Evolutionary conservation across 1,284 basidiomycete species (phyloP), one percentile per base, ranked within the genome.

Genomic region (Trichosporon coremiiforme): DNA sequence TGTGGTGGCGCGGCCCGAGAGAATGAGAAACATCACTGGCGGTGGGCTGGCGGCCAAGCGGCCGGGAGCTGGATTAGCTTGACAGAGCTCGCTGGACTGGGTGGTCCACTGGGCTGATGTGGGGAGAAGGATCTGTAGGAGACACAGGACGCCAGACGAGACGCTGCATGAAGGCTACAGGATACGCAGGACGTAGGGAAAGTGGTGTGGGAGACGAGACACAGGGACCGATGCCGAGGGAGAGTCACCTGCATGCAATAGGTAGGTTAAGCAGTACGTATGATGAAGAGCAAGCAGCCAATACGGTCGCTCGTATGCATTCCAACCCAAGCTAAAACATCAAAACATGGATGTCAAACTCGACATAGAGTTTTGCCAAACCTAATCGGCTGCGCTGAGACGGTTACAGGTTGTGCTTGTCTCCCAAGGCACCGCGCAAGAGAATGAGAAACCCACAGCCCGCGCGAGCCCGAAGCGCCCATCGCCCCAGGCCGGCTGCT

Each of bases 401-500:
- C 47, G 47, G 47, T 53, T 53, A 53, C 47, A 53, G 47, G 47
- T 53, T 53, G 47, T 53, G 47, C 47, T 53, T 53, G 47, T 53
- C 20, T 22, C 20, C 8, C 20, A 53, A 53, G 47, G 47, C 47
- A 53, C 47, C 20, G 20, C 47, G 47, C n/a, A 53, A 53, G 47
- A 53, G 47, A 53, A 53, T 53, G 47, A 45, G 41, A n/a, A 53
- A 22, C 47, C 3, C 47, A 22, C 47, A 22, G 17, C n/a, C 47
- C 47, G n/a, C n/a, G n/a, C n/a, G n/a, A n/a, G n/a, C n/a, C n/a
- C n/a, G n/a, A n/a, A n/a, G n/a, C n/a, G n/a, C n/a, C n/a, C n/a
- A n/a, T n/a, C n/a, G n/a, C n/a, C n/a, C n/a, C n/a, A n/a, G n/a
- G n/a, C n/a, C n/a, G n/a, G n/a, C n/a, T n/a, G n/a, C n/a, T n/a